Conservation (phyloP, 176 grass and related monocot species). For the Eleusine coracana region DNA sequence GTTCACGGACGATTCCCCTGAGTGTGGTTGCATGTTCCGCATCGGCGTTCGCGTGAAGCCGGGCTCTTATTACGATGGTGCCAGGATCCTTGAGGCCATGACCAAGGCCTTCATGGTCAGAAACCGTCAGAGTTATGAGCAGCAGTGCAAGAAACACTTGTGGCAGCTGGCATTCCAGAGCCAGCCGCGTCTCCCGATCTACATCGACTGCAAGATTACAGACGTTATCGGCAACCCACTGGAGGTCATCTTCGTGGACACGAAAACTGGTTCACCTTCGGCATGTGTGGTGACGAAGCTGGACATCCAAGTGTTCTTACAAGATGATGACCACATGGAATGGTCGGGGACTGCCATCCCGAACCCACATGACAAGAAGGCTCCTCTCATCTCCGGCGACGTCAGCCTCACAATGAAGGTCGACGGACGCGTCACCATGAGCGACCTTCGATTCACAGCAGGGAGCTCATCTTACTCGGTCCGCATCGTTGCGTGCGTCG, state of each 20-base stretch:
- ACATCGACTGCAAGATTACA: not conserved
- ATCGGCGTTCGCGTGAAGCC: conserved; percentile 58
- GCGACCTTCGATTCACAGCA: conserved; percentile 77
- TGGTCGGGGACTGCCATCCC: too few relatives aligned
- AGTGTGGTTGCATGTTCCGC: conserved; percentile 68
- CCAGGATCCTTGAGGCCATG: conserved; percentile 71
- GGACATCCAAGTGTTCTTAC: too few relatives aligned
- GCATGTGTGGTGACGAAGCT: not conserved
- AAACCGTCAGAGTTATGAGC: conserved; percentile 68
- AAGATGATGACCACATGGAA: too few relatives aligned
- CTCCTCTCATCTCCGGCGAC: too few relatives aligned
- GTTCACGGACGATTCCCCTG: conserved; percentile 88
- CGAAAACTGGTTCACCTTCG: not conserved
- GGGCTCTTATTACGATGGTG: conserved; percentile 39
- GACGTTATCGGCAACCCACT: not conserved
- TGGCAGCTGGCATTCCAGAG: conserved; percentile 4
- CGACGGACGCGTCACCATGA: conserved; percentile 48
- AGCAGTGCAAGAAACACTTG: conserved; percentile 30
- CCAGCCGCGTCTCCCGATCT: not conserved
- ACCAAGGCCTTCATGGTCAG: conserved; percentile 64
- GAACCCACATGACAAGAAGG: too few relatives aligned
- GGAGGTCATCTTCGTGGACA: not conserved
- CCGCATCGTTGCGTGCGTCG: conserved; percentile 61
- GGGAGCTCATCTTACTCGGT: conserved; percentile 67
- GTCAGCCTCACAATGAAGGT: conserved; percentile 21